These are phyloP conservation scores for Rachicladosporium sp. DNA, from an alignment of 2,329 filamentous ascomycete genomes.

Conservation along the genomic window DNA sequence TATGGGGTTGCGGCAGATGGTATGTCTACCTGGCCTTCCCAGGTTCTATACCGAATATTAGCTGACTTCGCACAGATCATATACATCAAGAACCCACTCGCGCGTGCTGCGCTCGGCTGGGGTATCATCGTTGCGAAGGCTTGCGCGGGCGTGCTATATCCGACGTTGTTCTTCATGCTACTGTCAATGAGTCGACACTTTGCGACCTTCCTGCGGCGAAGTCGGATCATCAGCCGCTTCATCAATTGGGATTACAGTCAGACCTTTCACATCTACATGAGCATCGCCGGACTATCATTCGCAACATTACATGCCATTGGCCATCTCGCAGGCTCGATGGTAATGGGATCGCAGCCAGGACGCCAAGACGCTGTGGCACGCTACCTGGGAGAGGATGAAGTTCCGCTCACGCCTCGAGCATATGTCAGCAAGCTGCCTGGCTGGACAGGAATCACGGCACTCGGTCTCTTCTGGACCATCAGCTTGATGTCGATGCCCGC, in stretches of 20 bases:
- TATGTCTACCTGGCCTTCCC: no score
- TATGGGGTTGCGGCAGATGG: constrained; percentile 41
- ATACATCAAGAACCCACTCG: constrained; percentile 34
- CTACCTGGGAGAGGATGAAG: constrained; percentile 33
- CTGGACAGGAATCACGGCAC: constrained; percentile 37
- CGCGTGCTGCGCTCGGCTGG: constrained; percentile 42
- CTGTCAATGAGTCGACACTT: constrained; percentile 47
- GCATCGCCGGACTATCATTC: constrained; percentile 37
- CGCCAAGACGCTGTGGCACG: constrained; percentile 35
- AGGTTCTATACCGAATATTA: constrained; percentile 9
- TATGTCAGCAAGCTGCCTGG: constrained; percentile 39
- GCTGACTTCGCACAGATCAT: no score
- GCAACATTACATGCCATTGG: constrained; percentile 43
- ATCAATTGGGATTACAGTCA: constrained; percentile 47
- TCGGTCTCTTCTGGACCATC: constrained; percentile 40
- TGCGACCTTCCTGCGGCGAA: constrained; percentile 40
- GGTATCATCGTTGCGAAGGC: constrained; percentile 45
- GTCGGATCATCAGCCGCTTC: constrained; percentile 40
- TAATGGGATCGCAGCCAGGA: constrained; percentile 34
- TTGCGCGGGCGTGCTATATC: constrained; percentile 43
- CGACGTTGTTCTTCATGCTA: constrained; percentile 47
- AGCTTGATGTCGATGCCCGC: constrained; percentile 38
- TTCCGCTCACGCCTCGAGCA: constrained; percentile 33
- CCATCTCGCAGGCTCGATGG: constrained; percentile 41
- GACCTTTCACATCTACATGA: constrained; percentile 45